Evolutionary conservation across 495 filamentous ascomycete species (phyloP), one percentile per base, ranked within the genome.

Genomic region (Massariosphaeria phaeospora): DNA sequence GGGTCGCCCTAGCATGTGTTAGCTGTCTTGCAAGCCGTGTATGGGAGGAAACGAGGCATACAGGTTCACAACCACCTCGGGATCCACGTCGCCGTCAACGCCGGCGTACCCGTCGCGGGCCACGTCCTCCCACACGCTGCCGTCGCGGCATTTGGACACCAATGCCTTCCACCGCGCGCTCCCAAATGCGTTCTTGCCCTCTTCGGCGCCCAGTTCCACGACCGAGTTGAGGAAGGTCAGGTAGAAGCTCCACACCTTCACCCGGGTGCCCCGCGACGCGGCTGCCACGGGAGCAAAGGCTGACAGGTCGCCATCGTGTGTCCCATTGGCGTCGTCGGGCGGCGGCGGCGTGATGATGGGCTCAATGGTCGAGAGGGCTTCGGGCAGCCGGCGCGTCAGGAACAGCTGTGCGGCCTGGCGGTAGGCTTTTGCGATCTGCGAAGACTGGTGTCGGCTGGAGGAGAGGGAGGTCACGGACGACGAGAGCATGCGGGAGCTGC

Each of bases 241-340:
- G 69, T 97, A 97, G 61, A 98, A 77, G 69, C 88, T 94, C 94
- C 94, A 98, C 48, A 96, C 82, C 69, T 96, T 97, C 70, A 96
- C 88, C 57, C 91, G 76, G 52, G 85, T 88, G 33, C 81, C 83
- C 46, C 82, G 76, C 41, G 85, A 86, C 49, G 85, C 86, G 55
- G 73, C 75, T 46, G 82, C 81, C 44, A 95, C 83, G 2, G 86
- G 86, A 35, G 88, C 85, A 25, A 75, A 70, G 13, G 65, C 55
- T 12, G 69, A 60, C 12, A 55, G 35, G 29, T 57, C 56, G 11
- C 49, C 60, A 20, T 60, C 49, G 24, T 52, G 29, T 6, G 46
- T 27, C 20, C 33, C 55, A 54, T 77, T 77, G 30, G 73, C 68
- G 44, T 64, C 62, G 27, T 64, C 52, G 10, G 64, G 71, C 53